phyloP scores from a whole-genome alignment of 371 early-diverging fungal species.

The Mortierella polycephala region DNA sequence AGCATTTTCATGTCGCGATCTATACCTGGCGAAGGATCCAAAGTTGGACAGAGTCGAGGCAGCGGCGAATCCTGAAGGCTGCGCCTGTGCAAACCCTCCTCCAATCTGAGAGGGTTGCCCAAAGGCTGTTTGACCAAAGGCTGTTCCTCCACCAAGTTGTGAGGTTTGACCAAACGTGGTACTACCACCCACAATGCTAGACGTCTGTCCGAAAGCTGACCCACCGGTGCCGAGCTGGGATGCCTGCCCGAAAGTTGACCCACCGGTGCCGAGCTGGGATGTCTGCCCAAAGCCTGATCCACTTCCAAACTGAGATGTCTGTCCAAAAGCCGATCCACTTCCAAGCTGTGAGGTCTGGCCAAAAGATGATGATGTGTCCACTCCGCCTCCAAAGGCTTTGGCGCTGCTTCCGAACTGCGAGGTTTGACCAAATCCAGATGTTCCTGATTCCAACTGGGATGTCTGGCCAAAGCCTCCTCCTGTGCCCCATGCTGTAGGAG shows the following conservation, averaged over 20 bases:
- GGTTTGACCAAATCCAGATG: constrained; percentile 9
- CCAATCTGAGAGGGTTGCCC: constrained; percentile 20
- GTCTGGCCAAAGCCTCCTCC: constrained; percentile 24
- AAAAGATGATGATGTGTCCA: too few species aligned
- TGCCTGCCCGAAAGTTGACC: constrained; percentile 27
- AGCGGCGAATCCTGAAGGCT: constrained; percentile 2
- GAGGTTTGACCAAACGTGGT: constrained; percentile 26
- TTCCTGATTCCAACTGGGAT: constrained; percentile 11
- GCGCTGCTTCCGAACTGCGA: background rate
- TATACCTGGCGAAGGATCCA: constrained; percentile 44
- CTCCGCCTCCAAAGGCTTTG: background rate
- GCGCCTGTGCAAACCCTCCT: constrained; percentile 15
- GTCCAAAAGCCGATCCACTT: constrained; percentile 18
- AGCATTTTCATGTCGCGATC: background rate
- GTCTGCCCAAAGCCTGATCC: constrained; percentile 28
- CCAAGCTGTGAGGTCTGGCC: constrained; percentile 7
- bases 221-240: constrained; percentile 21
- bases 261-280: constrained; percentile 14
- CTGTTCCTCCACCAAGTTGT: constrained; percentile 17
- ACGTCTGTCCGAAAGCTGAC: constrained; percentile 29
- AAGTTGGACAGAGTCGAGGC: constrained; percentile 28
- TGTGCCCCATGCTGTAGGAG: constrained; percentile 28
- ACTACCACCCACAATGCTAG: constrained; percentile 16
- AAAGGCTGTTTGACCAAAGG: constrained; percentile 27
- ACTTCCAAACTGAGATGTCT: background rate